Conservation (phyloP, 768 basidiomycete species). For the Leccinum variicolor region DNA sequence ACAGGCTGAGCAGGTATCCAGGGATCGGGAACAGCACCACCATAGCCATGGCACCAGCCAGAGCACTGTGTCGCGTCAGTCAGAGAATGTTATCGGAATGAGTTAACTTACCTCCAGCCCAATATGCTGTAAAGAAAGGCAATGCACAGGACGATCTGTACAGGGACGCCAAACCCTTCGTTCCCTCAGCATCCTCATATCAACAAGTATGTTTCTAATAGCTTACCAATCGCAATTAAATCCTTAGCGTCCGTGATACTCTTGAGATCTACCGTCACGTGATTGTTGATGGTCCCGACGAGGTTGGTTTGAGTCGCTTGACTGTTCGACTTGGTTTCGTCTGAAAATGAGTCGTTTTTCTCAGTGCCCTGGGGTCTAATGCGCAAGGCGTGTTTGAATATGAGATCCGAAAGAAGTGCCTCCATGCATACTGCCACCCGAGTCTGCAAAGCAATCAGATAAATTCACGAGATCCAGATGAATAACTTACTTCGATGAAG, state of each 20-base stretch:
- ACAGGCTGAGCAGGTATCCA: conserved; percentile 46
- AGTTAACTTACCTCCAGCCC: conserved; percentile 7
- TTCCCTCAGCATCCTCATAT: conserved; percentile 32
- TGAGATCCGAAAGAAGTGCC: conserved; percentile 49
- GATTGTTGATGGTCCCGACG: conserved; percentile 75
- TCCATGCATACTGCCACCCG: conserved; percentile 47
- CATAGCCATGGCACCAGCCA: conserved; percentile 54
- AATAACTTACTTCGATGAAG: conserved; percentile 28
- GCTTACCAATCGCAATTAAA: conserved; percentile 4
- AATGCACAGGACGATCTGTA: conserved; percentile 3
- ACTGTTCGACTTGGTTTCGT: conserved; percentile 12
- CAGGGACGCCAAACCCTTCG: conserved; percentile 2
- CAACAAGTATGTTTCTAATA: background rate
- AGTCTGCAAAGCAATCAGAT: conserved; percentile 21
- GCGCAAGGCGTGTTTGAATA: conserved; percentile 56
- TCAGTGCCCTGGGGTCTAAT: conserved; percentile 36
- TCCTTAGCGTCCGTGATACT: conserved; percentile 14
- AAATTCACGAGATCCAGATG: background rate
- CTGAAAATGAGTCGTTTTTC: background rate
- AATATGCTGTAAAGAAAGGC: conserved; percentile 5
- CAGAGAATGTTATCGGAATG: conserved; percentile 24
- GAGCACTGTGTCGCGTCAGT: conserved; percentile 44
- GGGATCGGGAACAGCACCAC: conserved; percentile 55
- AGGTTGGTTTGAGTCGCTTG: conserved; percentile 40
- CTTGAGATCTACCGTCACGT: conserved; percentile 49